These are phyloP conservation scores for Mytilinidion resinicola DNA, from an alignment of 495 filamentous ascomycete genomes.

Conservation along the genomic window DNA sequence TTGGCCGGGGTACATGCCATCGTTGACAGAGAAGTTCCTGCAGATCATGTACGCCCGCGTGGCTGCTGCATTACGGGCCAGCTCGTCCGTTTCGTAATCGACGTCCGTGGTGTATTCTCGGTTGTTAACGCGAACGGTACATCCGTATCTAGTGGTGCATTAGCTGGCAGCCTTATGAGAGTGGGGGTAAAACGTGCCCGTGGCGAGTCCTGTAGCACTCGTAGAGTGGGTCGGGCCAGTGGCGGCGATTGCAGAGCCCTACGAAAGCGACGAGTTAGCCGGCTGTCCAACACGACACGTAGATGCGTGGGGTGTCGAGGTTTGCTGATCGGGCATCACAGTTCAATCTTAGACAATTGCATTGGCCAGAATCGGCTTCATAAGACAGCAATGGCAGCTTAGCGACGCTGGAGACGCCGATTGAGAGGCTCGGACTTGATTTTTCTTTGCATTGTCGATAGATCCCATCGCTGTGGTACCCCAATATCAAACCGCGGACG, in stretches of 20 bases:
- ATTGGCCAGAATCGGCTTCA: not conserved
- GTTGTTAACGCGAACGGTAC: constrained; percentile 91
- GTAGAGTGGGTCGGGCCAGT: constrained; percentile 90
- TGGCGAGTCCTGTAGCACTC: constrained; percentile 64
- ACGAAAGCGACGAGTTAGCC: constrained; percentile 31
- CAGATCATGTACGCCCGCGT: constrained; percentile 98
- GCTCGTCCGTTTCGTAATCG: constrained; percentile 68
- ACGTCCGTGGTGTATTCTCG: constrained; percentile 91
- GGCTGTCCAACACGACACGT: not conserved
- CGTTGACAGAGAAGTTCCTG: constrained; percentile 97
- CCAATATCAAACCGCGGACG: constrained; percentile 1
- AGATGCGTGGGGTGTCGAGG: no score
- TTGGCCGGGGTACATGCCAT: constrained; percentile 72
- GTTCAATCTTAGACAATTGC: not conserved
- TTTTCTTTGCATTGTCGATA: not conserved
- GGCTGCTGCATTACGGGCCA: constrained; percentile 90
- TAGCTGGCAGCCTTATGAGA: no score
- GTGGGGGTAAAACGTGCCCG: constrained; percentile 38
- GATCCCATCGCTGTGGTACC: constrained; percentile 10
- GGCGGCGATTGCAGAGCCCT: constrained; percentile 95
- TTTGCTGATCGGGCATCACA: not conserved
- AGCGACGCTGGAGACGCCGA: not conserved
- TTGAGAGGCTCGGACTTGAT: no score
- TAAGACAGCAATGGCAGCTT: not conserved
- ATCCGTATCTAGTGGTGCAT: constrained; percentile 50